A percentile compares a stretch with the other conserved stretches of the same genome.
Conservation (phyloP, 305 asterid genomes). For the Coffea humblotiana region DNA sequence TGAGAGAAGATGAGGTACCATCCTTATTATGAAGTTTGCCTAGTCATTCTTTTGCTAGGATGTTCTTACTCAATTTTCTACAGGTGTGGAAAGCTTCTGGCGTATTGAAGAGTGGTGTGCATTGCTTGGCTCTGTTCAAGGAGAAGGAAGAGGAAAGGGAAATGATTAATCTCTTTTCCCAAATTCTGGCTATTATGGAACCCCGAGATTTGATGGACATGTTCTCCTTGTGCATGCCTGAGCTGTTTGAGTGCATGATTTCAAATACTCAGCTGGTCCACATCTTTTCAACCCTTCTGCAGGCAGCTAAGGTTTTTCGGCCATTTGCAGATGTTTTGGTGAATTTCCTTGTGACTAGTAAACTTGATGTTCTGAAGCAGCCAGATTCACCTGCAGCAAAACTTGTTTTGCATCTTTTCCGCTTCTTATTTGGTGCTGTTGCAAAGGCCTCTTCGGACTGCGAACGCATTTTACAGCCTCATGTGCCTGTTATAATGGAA, state of each 20-base stretch:
- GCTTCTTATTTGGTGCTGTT: conserved; percentile 84
- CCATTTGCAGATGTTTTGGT: conserved; percentile 98
- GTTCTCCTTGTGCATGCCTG: conserved; percentile 99
- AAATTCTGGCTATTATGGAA: conserved; percentile 96
- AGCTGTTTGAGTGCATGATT: conserved; percentile 98
- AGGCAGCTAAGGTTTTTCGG: conserved; percentile 91
- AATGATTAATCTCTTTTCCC: conserved; percentile 91
- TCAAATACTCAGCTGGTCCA: conserved; percentile 90
- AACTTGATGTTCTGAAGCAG: conserved; percentile 97
- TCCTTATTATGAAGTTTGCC: conserved; percentile 16
- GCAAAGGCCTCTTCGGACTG: conserved; percentile 97
- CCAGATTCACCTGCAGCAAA: conserved; percentile 98
- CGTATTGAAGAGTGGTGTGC: conserved; percentile 96
- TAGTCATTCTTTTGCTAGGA: conserved; percentile 21
- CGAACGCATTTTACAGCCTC: conserved; percentile 97
- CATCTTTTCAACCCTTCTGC: conserved; percentile 91
- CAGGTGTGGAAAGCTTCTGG: conserved; percentile 99
- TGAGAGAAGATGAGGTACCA: conserved; percentile 98
- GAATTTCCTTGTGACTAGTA: conserved; percentile 92
- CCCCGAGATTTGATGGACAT: conserved; percentile 99
- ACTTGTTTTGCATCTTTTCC: conserved; percentile 97
- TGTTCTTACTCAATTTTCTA: conserved; percentile 39
- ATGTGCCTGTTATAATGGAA: conserved; percentile 92
- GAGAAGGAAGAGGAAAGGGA: conserved; percentile 99
- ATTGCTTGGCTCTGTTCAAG: conserved; percentile 93